These are phyloP conservation scores for Sextonia rubra DNA, from an alignment of 164 flowering plant genomes.

Conservation along the genomic window DNA sequence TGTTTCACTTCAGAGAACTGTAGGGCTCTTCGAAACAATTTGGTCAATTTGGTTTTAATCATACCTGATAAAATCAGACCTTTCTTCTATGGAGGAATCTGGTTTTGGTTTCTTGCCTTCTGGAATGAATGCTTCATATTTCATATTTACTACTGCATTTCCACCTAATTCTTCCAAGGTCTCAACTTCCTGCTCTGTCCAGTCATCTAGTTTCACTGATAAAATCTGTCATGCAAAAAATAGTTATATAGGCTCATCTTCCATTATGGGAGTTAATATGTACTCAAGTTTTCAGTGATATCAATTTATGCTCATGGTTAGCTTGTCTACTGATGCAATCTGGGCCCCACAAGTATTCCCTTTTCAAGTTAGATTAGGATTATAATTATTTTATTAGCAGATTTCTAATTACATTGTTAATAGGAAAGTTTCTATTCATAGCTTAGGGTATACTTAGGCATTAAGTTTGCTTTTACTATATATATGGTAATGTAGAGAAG, in stretches of 20 bases:
- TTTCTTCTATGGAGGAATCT: constrained; percentile 66
- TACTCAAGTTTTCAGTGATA: background rate
- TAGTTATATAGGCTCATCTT: background rate
- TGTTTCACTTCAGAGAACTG: constrained; percentile 15
- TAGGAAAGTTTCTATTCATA: no score
- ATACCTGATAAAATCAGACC: constrained; percentile 81
- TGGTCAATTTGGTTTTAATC: background rate
- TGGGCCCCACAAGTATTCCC: no score
- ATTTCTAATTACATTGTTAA: no score
- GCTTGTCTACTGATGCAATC: no score
- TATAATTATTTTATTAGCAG: no score
- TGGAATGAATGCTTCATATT: constrained; percentile 72
- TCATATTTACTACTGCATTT: constrained; percentile 53
- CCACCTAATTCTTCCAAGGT: constrained; percentile 63
- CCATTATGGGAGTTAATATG: background rate
- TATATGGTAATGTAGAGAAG: no score
- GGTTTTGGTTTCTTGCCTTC: constrained; percentile 60
- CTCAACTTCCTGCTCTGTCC: constrained; percentile 90
- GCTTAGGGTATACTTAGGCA: no score
- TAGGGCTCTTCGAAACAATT: background rate
- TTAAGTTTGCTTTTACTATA: no score
- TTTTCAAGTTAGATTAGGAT: no score
- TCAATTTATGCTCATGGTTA: background rate
- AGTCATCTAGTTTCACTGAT: constrained; percentile 90
- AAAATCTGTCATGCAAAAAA: constrained; percentile 51